A percentile compares a stretch with the other conserved stretches of the same genome.
Evolutionary conservation across 768 basidiomycete genomes (phyloP).

Genomic region (Naematelia encephala): DNA sequence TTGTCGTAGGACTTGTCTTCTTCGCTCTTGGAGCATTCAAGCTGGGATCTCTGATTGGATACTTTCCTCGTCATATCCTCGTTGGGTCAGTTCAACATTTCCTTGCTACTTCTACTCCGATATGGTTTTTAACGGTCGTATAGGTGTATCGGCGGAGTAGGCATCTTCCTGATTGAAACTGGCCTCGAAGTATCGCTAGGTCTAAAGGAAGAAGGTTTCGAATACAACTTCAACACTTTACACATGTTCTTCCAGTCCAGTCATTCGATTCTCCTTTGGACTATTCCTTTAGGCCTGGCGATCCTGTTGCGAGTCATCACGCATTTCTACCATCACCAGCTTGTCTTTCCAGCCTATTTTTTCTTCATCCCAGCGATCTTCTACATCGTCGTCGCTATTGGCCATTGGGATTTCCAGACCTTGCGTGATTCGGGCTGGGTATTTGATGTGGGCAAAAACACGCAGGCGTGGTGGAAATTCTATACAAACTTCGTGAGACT

Average conservation of each 20-base stretch:
- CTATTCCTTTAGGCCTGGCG: conserved; percentile 71
- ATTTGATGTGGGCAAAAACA: conserved; percentile 65
- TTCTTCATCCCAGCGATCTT: conserved; percentile 71
- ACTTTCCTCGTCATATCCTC: conserved; percentile 93
- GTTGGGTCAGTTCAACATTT: conserved; percentile 64
- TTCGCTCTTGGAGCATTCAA: conserved; percentile 79
- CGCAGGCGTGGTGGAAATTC: conserved; percentile 74
- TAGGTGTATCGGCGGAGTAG: conserved; percentile 82
- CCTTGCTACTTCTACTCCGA: neutral
- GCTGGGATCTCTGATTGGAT: conserved; percentile 81
- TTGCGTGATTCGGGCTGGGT: conserved; percentile 76
- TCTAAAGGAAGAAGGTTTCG: conserved; percentile 69
- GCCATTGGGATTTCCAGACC: conserved; percentile 59
- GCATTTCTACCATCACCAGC: conserved; percentile 73
- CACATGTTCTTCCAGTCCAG: conserved; percentile 64
- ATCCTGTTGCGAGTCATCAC: conserved; percentile 76
- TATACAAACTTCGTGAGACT: conserved; percentile 69
- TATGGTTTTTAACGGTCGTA: neutral
- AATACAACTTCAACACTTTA: conserved; percentile 64
- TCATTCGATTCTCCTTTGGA: conserved; percentile 72
- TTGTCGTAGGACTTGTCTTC: conserved; percentile 65
- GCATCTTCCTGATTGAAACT: conserved; percentile 83
- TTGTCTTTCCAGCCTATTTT: conserved; percentile 71
- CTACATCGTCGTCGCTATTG: conserved; percentile 70
- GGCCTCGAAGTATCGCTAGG: conserved; percentile 83